These are phyloP conservation scores for Penicillium bialowiezense DNA, from an alignment of 495 filamentous ascomycete species.

Conservation along the genomic window DNA sequence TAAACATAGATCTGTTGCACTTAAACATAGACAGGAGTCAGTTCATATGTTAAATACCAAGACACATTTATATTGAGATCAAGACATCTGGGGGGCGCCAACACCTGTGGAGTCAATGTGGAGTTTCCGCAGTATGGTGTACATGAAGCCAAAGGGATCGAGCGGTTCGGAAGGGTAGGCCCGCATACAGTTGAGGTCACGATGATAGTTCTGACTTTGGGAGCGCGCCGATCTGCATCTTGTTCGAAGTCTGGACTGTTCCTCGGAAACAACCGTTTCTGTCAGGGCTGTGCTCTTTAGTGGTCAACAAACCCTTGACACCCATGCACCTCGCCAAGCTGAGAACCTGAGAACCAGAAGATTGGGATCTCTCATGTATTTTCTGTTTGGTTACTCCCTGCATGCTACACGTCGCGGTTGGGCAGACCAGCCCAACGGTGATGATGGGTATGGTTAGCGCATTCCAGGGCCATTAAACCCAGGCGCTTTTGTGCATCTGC, in stretches of 20 bases:
- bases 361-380: constrained; percentile 4
- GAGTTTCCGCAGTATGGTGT: constrained; percentile 12
- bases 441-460: constrained; percentile 21
- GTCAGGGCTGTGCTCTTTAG: constrained; percentile 15
- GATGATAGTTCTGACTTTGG: constrained; percentile 4
- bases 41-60: too few relatives aligned
- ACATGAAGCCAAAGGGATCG: constrained; percentile 18
- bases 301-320: constrained; percentile 11
- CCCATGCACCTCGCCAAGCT: constrained; percentile 15
- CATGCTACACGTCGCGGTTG: constrained; percentile 24
- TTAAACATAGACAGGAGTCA: too few relatives aligned
- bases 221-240: constrained; percentile 9
- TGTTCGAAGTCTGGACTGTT: constrained; percentile 4
- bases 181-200: constrained; percentile 13
- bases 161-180: constrained; percentile 17
- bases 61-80: too few relatives aligned
- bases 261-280: neutral
- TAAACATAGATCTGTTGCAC: too few relatives aligned
- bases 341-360: constrained; percentile 8
- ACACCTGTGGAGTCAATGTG: constrained; percentile 7
- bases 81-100: neutral
- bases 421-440: constrained; percentile 21
- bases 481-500: constrained; percentile 19
- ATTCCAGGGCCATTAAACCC: constrained; percentile 13
- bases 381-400: constrained; percentile 18